Conservation (phyloP, 495 filamentous ascomycete genomes). For the Aspergillus affinis region DNA sequence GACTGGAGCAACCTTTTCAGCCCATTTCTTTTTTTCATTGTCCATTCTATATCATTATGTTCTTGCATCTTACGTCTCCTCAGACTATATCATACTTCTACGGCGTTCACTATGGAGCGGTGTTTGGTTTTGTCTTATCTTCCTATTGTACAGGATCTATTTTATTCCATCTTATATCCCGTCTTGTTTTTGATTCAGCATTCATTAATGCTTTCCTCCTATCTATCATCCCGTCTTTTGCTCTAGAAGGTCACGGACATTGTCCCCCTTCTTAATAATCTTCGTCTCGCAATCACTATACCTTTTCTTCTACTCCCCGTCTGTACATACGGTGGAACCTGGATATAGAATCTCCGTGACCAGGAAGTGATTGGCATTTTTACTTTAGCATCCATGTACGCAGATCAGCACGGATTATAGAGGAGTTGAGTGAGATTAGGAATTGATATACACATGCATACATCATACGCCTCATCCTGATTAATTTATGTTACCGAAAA, state of each 20-base stretch:
- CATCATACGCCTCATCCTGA: background rate
- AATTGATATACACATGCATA: constrained; percentile 14
- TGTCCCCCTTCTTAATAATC: background rate
- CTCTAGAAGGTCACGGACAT: background rate
- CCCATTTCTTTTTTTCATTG: constrained; percentile 7
- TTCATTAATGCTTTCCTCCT: background rate
- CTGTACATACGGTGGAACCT: constrained; percentile 28
- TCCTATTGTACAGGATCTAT: constrained; percentile 14
- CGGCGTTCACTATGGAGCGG: constrained; percentile 23
- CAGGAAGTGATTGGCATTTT: background rate
- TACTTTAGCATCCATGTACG: constrained; percentile 4
- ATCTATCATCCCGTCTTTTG: background rate
- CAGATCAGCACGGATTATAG: constrained; percentile 13
- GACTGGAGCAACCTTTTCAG: background rate
- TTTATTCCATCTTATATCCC: constrained; percentile 3
- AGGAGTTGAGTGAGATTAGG: constrained; percentile 4
- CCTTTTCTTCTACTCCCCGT: constrained; percentile 6
- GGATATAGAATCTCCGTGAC: constrained; percentile 22
- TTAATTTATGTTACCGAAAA: background rate
- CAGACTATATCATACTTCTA: constrained; percentile 17
- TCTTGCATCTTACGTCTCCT: constrained; percentile 16
- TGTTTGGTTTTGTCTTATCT: constrained; percentile 11
- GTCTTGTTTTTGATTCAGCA: constrained; percentile 4
- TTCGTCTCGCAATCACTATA: background rate
- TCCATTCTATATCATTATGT: constrained; percentile 5